Percentiles rank a stretch among this genome's conserved stretches.
Conservation (phyloP, 768 basidiomycete species). For the Mycena belliarum region DNA sequence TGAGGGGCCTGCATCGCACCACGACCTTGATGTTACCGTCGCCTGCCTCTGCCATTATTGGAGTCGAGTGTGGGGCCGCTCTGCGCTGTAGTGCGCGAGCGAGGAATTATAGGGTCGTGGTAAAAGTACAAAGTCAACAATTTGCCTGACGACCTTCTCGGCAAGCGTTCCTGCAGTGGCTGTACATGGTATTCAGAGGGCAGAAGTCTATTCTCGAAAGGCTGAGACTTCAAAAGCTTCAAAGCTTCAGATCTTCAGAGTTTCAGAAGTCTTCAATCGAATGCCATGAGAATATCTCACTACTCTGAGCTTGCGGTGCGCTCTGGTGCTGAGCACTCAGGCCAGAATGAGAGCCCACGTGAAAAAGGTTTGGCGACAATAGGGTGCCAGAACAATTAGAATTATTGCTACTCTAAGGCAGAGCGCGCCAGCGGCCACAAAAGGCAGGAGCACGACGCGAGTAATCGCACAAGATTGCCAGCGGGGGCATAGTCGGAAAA, state of each 20-base stretch:
- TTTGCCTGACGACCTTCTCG: not conserved
- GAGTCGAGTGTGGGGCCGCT: conserved; percentile 19
- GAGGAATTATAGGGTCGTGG: conserved; percentile 18
- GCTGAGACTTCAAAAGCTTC: no score
- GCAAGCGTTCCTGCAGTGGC: no score
- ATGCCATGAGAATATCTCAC: no score
- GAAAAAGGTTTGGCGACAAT: no score
- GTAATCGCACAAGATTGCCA: not conserved
- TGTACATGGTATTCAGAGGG: no score
- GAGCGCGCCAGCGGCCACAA: not conserved
- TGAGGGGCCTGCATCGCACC: conserved; percentile 95
- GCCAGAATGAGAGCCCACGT: no score
- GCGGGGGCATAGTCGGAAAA: no score
- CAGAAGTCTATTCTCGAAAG: no score
- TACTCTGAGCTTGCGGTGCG: no score
- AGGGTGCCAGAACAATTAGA: not conserved
- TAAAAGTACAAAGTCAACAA: conserved; percentile 5
- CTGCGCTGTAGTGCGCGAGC: conserved; percentile 8
- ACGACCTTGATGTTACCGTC: conserved; percentile 93
- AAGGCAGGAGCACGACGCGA: no score
- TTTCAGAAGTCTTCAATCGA: no score
- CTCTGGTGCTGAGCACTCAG: not conserved
- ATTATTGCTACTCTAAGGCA: not conserved
- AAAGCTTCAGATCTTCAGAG: no score
- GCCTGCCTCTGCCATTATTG: conserved; percentile 76